These are phyloP conservation scores for Phytophthora brassicae DNA, from an alignment of 352 stramenopile genomes.

Conservation along the genomic window DNA sequence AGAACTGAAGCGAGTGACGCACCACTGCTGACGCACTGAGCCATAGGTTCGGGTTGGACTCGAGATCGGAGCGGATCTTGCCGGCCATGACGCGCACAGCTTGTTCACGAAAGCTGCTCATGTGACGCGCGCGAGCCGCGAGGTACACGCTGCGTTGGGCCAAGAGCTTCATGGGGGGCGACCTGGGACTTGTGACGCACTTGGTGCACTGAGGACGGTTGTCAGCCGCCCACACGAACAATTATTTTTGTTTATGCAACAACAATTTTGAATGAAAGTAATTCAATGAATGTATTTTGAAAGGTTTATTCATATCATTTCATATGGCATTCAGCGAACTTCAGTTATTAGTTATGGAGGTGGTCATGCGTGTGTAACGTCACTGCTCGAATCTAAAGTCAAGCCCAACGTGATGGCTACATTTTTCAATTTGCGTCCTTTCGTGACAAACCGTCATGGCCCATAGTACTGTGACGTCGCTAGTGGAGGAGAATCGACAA, in stretches of 20 bases:
- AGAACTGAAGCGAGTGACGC: constrained; percentile 15
- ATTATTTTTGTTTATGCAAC: too few relatives aligned
- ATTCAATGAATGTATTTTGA: too few relatives aligned
- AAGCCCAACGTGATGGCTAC: constrained; percentile 12
- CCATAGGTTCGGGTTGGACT: constrained; percentile 83
- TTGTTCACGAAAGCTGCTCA: constrained; percentile 67
- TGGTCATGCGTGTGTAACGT: too few relatives aligned
- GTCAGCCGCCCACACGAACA: constrained; percentile 15
- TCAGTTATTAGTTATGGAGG: too few relatives aligned
- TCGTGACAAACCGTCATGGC: constrained; percentile 7
- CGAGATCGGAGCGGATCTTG: constrained; percentile 68
- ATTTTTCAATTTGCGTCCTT: constrained; percentile 11
- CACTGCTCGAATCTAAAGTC: constrained; percentile 7
- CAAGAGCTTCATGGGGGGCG: constrained; percentile 35
- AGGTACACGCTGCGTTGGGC: constrained; percentile 23
- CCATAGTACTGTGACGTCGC: constrained; percentile 2
- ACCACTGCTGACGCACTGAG: constrained; percentile 78
- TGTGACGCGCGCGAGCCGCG: constrained; percentile 22
- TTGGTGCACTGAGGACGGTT: constrained; percentile 6
- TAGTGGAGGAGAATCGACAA: constrained; percentile 44
- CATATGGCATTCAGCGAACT: too few relatives aligned
- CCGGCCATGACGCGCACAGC: constrained; percentile 58
- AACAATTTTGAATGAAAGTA: too few relatives aligned
- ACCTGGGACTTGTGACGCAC: background rate
- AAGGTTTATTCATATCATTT: too few relatives aligned